These are phyloP conservation scores for Rosa persica DNA, from an alignment of 306 rosid species.

Conservation along the genomic window DNA sequence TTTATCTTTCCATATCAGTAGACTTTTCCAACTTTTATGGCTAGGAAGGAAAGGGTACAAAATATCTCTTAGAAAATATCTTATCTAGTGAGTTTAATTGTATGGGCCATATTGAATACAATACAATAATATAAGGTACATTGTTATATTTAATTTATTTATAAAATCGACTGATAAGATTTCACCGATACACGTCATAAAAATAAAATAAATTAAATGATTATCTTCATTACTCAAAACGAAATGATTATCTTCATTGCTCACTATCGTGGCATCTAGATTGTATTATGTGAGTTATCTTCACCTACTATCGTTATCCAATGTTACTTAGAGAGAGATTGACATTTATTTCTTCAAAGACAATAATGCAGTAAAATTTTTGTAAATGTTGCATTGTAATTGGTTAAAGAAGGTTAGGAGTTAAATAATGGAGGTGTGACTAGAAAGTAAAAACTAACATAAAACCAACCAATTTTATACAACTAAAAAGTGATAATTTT, in stretches of 20 bases:
- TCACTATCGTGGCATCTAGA: too few relatives aligned
- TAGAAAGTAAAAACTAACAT: neutral
- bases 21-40: neutral
- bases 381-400: too few relatives aligned
- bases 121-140: neutral
- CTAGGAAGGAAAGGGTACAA: neutral
- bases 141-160: too few relatives aligned
- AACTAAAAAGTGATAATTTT: neutral
- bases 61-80: neutral
- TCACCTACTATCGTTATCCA: too few relatives aligned
- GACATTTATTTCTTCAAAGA: neutral
- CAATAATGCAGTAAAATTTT: too few relatives aligned
- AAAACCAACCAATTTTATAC: neutral
- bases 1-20: neutral
- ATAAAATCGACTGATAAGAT: too few relatives aligned
- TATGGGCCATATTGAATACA: neutral
- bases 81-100: neutral
- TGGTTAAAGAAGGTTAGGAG: neutral
- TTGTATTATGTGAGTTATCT: too few relatives aligned
- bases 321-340: too few relatives aligned
- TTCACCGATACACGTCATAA: too few relatives aligned
- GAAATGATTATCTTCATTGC: too few relatives aligned
- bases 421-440: neutral
- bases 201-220: too few relatives aligned
- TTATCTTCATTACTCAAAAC: too few relatives aligned